These are phyloP conservation scores for Boletus insuetus DNA, from an alignment of 768 basidiomycete species.

Conservation along the genomic window DNA sequence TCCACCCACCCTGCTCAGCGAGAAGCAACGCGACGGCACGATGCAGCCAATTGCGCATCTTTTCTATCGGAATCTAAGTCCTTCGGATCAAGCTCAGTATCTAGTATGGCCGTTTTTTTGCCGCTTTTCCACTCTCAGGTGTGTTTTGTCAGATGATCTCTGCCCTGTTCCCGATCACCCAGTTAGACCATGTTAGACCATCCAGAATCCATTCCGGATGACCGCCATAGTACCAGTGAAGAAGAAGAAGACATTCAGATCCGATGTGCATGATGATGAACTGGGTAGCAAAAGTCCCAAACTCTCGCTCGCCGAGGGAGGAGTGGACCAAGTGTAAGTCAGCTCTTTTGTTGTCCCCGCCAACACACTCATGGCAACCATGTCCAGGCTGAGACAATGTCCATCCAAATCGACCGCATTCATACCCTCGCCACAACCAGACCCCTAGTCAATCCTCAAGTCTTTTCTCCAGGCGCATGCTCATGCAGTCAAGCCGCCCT, in stretches of 20 bases:
- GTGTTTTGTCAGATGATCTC: conserved; percentile 16
- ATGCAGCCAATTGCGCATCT: conserved; percentile 32
- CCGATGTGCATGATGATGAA: conserved; percentile 13
- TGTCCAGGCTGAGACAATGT: conserved; percentile 10
- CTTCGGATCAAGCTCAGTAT: too few relatives aligned
- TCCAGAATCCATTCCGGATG: conserved; percentile 4
- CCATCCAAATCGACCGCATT: conserved; percentile 29
- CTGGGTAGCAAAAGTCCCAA: conserved; percentile 18
- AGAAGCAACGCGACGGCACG: too few relatives aligned
- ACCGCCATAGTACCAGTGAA: not conserved
- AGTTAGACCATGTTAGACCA: conserved; percentile 5
- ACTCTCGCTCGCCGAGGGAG: not conserved
- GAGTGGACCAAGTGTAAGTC: conserved; percentile 12
- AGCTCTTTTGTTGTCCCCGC: not conserved
- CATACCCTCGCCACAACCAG: conserved; percentile 19
- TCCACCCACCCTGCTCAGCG: too few relatives aligned
- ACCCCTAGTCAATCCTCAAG: not conserved
- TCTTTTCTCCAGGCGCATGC: conserved; percentile 12
- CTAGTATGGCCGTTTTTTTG: too few relatives aligned
- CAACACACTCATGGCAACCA: conserved; percentile 1
- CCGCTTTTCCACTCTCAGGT: conserved; percentile 58
- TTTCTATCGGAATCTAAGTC: too few relatives aligned
- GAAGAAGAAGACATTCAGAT: conserved; percentile 15
- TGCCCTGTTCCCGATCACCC: conserved; percentile 3
- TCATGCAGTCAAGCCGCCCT: conserved; percentile 8